Conservation (phyloP, 306 rosid genomes). For the Luffa acutangula region DNA sequence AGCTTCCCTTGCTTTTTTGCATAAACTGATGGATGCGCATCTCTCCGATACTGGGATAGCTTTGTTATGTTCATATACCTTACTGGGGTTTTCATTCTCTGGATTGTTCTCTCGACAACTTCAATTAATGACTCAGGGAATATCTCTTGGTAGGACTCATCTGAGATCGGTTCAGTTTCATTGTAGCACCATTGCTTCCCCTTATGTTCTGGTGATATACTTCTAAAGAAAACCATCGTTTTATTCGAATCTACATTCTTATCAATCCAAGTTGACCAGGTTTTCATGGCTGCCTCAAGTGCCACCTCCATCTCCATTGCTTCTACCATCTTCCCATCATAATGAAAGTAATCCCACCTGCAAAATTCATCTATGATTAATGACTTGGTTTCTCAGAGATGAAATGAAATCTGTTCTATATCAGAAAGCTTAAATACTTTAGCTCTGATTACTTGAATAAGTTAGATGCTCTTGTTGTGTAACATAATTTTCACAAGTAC, state of each 20-base stretch:
- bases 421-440: not conserved
- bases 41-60: constrained; percentile 20
- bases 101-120: constrained; percentile 20
- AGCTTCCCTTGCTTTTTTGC: constrained; percentile 11
- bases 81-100: constrained; percentile 19
- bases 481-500: not conserved
- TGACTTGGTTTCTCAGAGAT: not conserved
- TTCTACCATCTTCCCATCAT: constrained; percentile 14
- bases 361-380: not conserved
- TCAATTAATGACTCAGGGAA: constrained; percentile 5
- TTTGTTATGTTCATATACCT: constrained; percentile 33
- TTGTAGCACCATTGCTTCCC: constrained; percentile 33
- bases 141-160: constrained; percentile 9
- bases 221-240: constrained; percentile 24
- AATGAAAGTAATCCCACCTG: constrained; percentile 25
- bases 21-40: constrained; percentile 24
- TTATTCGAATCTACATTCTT: constrained; percentile 19
- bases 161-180: constrained; percentile 12
- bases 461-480: not conserved
- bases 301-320: constrained; percentile 20
- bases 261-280: constrained; percentile 32
- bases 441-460: not conserved
- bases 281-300: constrained; percentile 24
- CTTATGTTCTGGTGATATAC: constrained; percentile 41
- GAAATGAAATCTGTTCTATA: not conserved